These are phyloP conservation scores for Thalassiosira oceanica DNA, from an alignment of 352 stramenopile species.

Conservation along the genomic window DNA sequence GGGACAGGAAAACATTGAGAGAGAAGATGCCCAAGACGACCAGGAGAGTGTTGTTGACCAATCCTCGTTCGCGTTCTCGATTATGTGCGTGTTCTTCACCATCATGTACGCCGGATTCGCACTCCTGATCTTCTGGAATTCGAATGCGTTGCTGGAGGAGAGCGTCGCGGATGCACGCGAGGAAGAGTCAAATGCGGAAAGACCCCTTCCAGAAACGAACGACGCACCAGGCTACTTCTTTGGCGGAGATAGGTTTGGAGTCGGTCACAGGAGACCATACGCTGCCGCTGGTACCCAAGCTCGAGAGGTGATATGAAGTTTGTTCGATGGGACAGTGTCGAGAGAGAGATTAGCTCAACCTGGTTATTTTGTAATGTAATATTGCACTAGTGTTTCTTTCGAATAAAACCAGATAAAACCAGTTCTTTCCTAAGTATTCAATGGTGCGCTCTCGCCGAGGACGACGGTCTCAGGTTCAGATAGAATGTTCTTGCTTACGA, in stretches of 20 bases:
- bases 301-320: too few species aligned
- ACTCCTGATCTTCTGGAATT: constrained; percentile 61
- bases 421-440: too few species aligned
- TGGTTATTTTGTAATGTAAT: too few species aligned
- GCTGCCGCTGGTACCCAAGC: too few species aligned
- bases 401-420: too few species aligned
- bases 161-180: constrained; percentile 53
- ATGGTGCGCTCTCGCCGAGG: too few species aligned
- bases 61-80: constrained; percentile 70
- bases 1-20: constrained; percentile 16
- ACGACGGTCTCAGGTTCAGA: too few species aligned
- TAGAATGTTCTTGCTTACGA: too few species aligned
- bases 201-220: constrained; percentile 19
- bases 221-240: constrained; percentile 40
- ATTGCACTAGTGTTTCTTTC: too few species aligned
- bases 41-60: constrained; percentile 39
- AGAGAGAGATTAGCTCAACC: too few species aligned
- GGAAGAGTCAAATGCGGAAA: constrained; percentile 10
- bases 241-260: constrained; percentile 49
- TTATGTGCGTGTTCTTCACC: constrained; percentile 80
- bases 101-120: constrained; percentile 74
- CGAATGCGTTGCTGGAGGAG: constrained; percentile 64
- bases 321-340: too few species aligned
- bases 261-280: too few species aligned
- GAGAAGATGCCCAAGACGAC: constrained; percentile 25